Evolutionary conservation across 163 green algal species (phyloP).

Genomic region (Volvox carteri): DNA sequence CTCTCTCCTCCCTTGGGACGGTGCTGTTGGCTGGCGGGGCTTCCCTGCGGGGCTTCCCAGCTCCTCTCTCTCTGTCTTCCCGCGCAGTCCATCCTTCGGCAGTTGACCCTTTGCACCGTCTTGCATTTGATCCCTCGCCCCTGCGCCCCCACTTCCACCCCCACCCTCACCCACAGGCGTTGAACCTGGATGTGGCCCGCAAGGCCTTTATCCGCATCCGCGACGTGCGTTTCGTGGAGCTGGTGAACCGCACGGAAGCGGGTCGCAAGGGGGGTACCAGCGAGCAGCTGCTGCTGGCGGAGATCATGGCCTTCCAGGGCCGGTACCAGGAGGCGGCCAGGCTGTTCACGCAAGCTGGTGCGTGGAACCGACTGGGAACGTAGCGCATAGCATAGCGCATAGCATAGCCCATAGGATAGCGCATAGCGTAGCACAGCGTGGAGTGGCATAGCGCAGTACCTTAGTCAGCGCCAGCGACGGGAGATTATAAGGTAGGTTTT

Average conservation of each 20-base stretch:
- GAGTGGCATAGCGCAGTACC: too few relatives aligned
- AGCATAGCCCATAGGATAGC: too few relatives aligned
- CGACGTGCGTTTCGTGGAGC: slow-evolving; percentile 82
- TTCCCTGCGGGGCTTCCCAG: too few relatives aligned
- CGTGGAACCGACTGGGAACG: slow-evolving; percentile 63
- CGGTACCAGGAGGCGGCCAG: slow-evolving; percentile 83
- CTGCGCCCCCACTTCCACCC: background rate
- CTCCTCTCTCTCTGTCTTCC: too few relatives aligned
- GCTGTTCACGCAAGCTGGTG: slow-evolving; percentile 74
- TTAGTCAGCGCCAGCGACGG: too few relatives aligned
- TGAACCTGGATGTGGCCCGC: slow-evolving; percentile 83
- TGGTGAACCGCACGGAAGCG: slow-evolving; percentile 75
- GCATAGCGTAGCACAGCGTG: too few relatives aligned
- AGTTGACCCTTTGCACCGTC: background rate
- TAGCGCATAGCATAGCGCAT: too few relatives aligned
- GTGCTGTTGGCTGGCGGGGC: too few relatives aligned
- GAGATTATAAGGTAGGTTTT: too few relatives aligned
- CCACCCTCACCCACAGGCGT: slow-evolving; percentile 49
- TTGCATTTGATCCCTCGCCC: background rate
- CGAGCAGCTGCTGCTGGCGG: slow-evolving; percentile 75
- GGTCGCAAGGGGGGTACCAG: slow-evolving; percentile 63
- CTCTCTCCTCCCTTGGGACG: too few relatives aligned
- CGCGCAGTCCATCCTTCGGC: too few relatives aligned
- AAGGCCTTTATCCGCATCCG: slow-evolving; percentile 84
- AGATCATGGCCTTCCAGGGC: slow-evolving; percentile 85